Evolutionary conservation across 2,329 filamentous ascomycete species (phyloP).

Genomic region (Epichloe baconii): DNA sequence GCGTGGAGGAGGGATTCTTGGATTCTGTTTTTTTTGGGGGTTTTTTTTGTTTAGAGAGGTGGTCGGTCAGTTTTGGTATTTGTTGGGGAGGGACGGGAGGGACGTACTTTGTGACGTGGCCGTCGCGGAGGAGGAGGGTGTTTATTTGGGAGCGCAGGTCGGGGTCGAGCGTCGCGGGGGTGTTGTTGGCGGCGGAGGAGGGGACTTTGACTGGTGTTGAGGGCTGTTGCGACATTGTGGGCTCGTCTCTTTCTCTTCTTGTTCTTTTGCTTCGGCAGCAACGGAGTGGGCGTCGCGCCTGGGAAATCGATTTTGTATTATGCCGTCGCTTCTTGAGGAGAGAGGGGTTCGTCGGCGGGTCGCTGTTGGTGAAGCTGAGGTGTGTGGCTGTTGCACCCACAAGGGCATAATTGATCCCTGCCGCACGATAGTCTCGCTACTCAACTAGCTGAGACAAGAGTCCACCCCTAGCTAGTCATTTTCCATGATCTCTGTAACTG

Average conservation of each 20-base stretch:
- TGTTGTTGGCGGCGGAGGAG: conserved; percentile 44
- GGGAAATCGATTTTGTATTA: too few relatives aligned
- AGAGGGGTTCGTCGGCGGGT: too few relatives aligned
- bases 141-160: conserved; percentile 53
- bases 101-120: conserved; percentile 44
- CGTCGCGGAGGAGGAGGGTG: conserved; percentile 41
- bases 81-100: neutral
- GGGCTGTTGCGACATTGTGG: conserved; percentile 30
- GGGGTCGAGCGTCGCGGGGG: conserved; percentile 45
- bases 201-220: conserved; percentile 51
- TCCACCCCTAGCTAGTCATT: too few relatives aligned
- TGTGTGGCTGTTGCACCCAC: too few relatives aligned
- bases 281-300: neutral
- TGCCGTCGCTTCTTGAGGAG: too few relatives aligned
- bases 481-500: too few relatives aligned
- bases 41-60: neutral
- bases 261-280: neutral
- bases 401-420: too few relatives aligned
- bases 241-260: neutral
- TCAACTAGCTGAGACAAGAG: too few relatives aligned
- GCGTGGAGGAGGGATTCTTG: conserved; percentile 51
- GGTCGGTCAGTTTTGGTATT: neutral
- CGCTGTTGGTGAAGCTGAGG: too few relatives aligned
- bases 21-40: conserved; percentile 30
- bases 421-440: too few relatives aligned